Evolutionary conservation across 169 alveolate species (phyloP).

Genomic region (Cryptosporidium xiaoi): DNA sequence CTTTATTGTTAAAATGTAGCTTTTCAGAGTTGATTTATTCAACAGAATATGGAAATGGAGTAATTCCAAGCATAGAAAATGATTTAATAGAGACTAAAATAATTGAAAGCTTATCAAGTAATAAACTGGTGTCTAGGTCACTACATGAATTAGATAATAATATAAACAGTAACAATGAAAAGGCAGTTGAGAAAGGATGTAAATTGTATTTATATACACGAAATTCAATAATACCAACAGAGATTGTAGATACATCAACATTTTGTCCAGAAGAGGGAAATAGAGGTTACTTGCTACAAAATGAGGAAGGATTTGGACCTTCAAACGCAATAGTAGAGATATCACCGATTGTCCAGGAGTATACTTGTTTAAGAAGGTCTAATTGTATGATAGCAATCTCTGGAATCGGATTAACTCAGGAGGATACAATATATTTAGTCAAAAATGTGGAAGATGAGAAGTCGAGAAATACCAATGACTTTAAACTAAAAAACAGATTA

Average conservation of each 20-base stretch:
- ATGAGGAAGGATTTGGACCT: constrained; percentile 22
- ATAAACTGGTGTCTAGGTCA: background rate
- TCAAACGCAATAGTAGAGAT: constrained; percentile 57
- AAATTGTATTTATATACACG: constrained; percentile 27
- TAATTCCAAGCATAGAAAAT: constrained; percentile 2
- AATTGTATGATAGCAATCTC: constrained; percentile 48
- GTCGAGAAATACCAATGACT: background rate
- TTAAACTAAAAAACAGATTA: background rate
- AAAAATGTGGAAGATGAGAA: background rate
- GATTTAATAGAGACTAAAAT: background rate
- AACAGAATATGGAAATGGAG: constrained; percentile 2
- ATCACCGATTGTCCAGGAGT: constrained; percentile 60
- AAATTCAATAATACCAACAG: constrained; percentile 36
- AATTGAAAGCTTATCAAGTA: background rate
- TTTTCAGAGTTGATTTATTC: constrained; percentile 9
- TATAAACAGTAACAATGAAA: background rate
- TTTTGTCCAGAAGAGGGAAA: constrained; percentile 57
- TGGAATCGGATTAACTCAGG: constrained; percentile 54
- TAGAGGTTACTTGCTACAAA: constrained; percentile 47
- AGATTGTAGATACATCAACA: constrained; percentile 33
- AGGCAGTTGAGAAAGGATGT: constrained; percentile 3
- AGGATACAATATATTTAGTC: constrained; percentile 19
- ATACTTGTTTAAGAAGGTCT: constrained; percentile 49
- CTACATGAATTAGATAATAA: constrained; percentile 1
- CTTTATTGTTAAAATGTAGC: background rate